Conservation (phyloP, 2,329 filamentous ascomycete species). For the Cadophora luteo-olivacea region DNA sequence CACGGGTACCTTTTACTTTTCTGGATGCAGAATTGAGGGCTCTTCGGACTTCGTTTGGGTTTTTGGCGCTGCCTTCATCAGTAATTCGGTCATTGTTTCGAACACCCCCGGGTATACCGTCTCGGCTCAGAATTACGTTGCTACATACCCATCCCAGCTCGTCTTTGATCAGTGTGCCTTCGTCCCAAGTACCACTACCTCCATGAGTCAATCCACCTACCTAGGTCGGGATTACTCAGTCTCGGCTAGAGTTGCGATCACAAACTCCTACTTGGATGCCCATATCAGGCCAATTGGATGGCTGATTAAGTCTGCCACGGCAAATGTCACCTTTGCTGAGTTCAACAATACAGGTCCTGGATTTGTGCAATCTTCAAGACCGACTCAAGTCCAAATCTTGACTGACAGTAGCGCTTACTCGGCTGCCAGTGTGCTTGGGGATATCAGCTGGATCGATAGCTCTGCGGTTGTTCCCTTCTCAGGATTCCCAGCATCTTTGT, state of each 20-base stretch:
- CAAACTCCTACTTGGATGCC: conserved; percentile 52
- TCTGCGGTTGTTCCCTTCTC: conserved; percentile 42
- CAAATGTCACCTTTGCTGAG: conserved; percentile 44
- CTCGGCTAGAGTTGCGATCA: conserved; percentile 56
- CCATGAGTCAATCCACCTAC: conserved; percentile 50
- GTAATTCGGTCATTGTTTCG: conserved; percentile 21
- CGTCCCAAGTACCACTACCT: conserved; percentile 48
- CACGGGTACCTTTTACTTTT: conserved; percentile 17
- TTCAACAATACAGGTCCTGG: conserved; percentile 46
- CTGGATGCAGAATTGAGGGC: conserved; percentile 20
- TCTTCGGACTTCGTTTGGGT: conserved; percentile 22
- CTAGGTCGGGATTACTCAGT: conserved; percentile 58
- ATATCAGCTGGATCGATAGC: conserved; percentile 45
- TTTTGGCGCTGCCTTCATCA: conserved; percentile 19
- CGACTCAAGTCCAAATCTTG: conserved; percentile 36
- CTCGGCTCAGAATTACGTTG: conserved; percentile 13
- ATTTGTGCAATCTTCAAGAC: conserved; percentile 36
- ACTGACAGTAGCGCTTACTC: conserved; percentile 33
- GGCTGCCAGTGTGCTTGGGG: conserved; percentile 39
- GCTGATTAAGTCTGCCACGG: conserved; percentile 41
- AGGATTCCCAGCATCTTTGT: conserved; percentile 43
- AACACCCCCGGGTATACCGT: conserved; percentile 17
- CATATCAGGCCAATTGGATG: conserved; percentile 59
- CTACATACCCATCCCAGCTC: conserved; percentile 45
- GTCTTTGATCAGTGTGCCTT: conserved; percentile 59